Percentiles rank a stretch among this genome's conserved stretches.
phyloP scores from a whole-genome alignment of 2,329 filamentous ascomycete genomes.

The Aspergillus sclerotialis region DNA sequence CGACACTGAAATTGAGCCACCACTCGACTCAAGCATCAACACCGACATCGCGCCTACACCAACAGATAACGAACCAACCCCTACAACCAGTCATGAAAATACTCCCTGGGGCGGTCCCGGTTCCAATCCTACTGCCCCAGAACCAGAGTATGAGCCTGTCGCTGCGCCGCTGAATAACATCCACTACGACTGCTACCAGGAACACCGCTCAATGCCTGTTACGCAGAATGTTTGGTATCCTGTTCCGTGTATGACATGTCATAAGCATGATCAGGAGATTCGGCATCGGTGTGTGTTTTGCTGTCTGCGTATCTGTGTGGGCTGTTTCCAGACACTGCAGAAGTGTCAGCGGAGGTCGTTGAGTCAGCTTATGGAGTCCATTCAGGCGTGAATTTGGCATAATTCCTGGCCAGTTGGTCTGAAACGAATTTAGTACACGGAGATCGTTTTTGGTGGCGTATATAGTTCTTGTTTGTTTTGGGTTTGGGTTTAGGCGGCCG shows the following conservation, averaged over 20 bases:
- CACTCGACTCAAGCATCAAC: not conserved
- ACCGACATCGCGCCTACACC: not conserved
- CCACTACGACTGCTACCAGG: conserved; percentile 35
- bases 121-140: conserved; percentile 15
- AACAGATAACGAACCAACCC: not conserved
- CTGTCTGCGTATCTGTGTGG: conserved; percentile 32
- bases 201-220: conserved; percentile 28
- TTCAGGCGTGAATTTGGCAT: conserved; percentile 6
- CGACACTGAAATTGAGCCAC: too few relatives aligned
- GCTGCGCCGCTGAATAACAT: conserved; percentile 28
- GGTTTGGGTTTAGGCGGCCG: not conserved
- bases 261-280: conserved; percentile 29
- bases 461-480: not conserved
- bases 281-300: conserved; percentile 37
- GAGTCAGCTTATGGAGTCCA: conserved; percentile 22
- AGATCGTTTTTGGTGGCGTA: too few relatives aligned
- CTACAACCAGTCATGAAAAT: not conserved
- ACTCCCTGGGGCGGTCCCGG: conserved; percentile 4
- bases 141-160: conserved; percentile 26
- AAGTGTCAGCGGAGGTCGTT: conserved; percentile 27
- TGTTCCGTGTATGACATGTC: conserved; percentile 38
- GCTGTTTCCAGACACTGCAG: conserved; percentile 27
- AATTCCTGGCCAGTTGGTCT: too few relatives aligned
- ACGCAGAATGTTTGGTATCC: conserved; percentile 34
- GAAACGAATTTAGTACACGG: too few relatives aligned